These are phyloP conservation scores for Epicoccum nigrum DNA, from an alignment of 2,329 filamentous ascomycete species.

Conservation along the genomic window DNA sequence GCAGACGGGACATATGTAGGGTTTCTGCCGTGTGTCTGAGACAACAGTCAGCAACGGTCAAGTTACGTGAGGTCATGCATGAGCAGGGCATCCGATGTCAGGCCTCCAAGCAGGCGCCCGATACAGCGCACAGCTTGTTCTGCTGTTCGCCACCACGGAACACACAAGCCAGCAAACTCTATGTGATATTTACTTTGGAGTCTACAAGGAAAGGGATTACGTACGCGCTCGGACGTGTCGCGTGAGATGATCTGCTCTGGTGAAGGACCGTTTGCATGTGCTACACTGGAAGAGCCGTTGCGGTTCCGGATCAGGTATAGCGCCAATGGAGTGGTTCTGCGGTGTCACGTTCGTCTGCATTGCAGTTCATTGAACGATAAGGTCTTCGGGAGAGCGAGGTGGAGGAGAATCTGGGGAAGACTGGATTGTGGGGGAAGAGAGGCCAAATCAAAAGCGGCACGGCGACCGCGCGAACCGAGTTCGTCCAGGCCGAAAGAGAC, in stretches of 20 bases:
- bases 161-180: background rate
- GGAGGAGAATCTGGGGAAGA: slow-evolving; percentile 31
- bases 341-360: slow-evolving; percentile 27
- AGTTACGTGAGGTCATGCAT: too few species aligned
- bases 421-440: slow-evolving; percentile 14
- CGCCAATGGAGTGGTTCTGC: slow-evolving; percentile 8
- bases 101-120: background rate
- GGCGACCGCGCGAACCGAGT: background rate
- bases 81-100: background rate
- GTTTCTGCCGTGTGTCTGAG: slow-evolving; percentile 51
- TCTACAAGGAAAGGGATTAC: slow-evolving; percentile 13
- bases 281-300: slow-evolving; percentile 55
- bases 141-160: background rate
- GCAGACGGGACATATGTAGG: slow-evolving; percentile 54
- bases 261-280: slow-evolving; percentile 59
- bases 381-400: slow-evolving; percentile 30
- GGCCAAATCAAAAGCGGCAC: slow-evolving; percentile 15
- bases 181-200: background rate
- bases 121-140: background rate
- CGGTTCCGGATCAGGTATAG: slow-evolving; percentile 26
- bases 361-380: slow-evolving; percentile 16
- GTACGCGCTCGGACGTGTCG: slow-evolving; percentile 60
- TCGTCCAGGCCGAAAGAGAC: background rate
- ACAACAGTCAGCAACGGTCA: slow-evolving; percentile 16
- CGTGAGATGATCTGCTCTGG: slow-evolving; percentile 59